Evolutionary conservation across 2,329 filamentous ascomycete genomes (phyloP), one percentile per base, ranked within the genome.

Genomic region (Pseudovirgaria hyperparasitica): DNA sequence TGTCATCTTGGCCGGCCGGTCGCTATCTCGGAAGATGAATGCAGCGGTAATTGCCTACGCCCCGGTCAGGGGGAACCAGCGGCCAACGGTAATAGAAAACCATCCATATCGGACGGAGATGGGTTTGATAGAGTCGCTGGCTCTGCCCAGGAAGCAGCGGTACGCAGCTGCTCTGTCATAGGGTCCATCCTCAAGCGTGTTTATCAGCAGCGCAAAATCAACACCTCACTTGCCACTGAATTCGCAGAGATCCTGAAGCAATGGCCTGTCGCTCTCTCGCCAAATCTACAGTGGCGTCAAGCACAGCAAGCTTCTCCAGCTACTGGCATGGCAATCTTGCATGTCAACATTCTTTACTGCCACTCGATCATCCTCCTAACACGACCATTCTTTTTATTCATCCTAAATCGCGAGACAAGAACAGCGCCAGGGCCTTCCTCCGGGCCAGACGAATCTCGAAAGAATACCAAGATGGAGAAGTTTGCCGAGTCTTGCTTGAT

Each of bases 341-440:
- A 78, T 36, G 56, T 67, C 31, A 73, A 75, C 32, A 52, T 78
- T 14, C 54, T 76, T 19, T 69, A 76, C 31, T 68, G 63, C 29
- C 72, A 78, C 41, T 69, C 70, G 1, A 63, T 76, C 22, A 64
- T 78, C 15, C 56, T 79, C 0, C 58, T 79, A 2, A 74, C 70
- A 2, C 59, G 74, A 16, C 73, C 75, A 0, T 77, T 78, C 43
- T 72, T 77, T 31, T 50, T 76, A 9, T 68, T 65, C 31, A 57
- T 72, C 9, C 55, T 74, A 21, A 69, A 59, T 27, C 45, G 50
- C 9, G 50, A 57, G 26, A 49, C 52, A 4, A 55, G 58, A 34
- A 45, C 48, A 9, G 45, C 50, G 19, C 45, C 42, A 12, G 34
- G 48, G 15, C 45, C 48, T 6, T 48, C 43, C 20, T 30, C 47